Percentiles rank a stretch among this genome's conserved stretches.
Conservation (phyloP, 805 yeast species). For the Pichia exigua region DNA sequence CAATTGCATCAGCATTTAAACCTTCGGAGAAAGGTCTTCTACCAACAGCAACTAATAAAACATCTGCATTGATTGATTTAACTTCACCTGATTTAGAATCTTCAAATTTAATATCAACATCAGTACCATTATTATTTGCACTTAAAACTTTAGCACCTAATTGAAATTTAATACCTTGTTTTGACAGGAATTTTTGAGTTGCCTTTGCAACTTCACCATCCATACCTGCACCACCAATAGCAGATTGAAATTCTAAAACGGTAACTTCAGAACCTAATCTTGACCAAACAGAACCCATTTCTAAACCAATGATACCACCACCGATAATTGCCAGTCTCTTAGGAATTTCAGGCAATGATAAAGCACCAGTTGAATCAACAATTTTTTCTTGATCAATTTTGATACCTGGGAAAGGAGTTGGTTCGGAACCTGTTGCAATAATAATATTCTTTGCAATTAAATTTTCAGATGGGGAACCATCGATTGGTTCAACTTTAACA, state of each 20-base stretch:
- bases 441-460: conserved; percentile 81
- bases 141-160: conserved; percentile 83
- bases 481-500: conserved; percentile 75
- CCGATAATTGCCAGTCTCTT: conserved; percentile 90
- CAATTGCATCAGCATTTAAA: conserved; percentile 79
- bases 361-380: conserved; percentile 90
- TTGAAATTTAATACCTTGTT: conserved; percentile 94
- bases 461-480: conserved; percentile 67
- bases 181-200: conserved; percentile 80
- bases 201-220: conserved; percentile 90
- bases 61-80: conserved; percentile 80
- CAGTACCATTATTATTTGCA: conserved; percentile 84
- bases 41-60: conserved; percentile 93
- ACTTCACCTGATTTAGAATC: conserved; percentile 79
- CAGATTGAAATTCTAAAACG: conserved; percentile 78
- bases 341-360: conserved; percentile 81
- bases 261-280: conserved; percentile 95
- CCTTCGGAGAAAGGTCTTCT: conserved; percentile 96
- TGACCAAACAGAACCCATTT: conserved; percentile 97
- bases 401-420: conserved; percentile 98
- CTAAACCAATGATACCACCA: conserved; percentile 99
- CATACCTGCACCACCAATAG: conserved; percentile 99
- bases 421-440: conserved; percentile 98
- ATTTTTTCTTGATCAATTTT: conserved; percentile 94
- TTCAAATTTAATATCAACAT: conserved; percentile 82